phyloP scores from a whole-genome alignment of 495 filamentous ascomycete species.

The Lepraria neglecta region DNA sequence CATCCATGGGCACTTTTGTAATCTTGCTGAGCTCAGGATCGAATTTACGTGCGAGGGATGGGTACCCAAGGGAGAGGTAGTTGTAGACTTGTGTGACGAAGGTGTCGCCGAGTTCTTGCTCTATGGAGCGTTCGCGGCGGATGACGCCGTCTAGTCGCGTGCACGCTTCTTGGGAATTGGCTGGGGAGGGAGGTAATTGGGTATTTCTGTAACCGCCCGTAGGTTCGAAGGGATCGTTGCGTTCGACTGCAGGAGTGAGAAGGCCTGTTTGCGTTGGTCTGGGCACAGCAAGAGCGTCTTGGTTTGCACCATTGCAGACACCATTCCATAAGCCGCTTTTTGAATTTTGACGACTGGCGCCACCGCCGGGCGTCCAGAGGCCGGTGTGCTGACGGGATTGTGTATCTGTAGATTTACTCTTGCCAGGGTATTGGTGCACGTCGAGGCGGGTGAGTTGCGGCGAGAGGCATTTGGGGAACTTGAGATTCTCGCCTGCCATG shows the following conservation, averaged over 20 bases:
- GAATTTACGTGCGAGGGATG: constrained; percentile 70
- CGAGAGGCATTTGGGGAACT: constrained; percentile 68
- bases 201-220: neutral
- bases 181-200: constrained; percentile 19
- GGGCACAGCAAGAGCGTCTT: constrained; percentile 14
- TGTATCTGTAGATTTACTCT: constrained; percentile 33
- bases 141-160: constrained; percentile 42
- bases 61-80: constrained; percentile 87
- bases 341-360: constrained; percentile 31
- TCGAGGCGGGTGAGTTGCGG: constrained; percentile 77
- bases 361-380: constrained; percentile 38
- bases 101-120: constrained; percentile 66
- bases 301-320: constrained; percentile 32
- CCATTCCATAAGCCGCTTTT: constrained; percentile 65
- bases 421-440: constrained; percentile 47
- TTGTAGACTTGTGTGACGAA: constrained; percentile 95
- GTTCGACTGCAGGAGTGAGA: constrained; percentile 26
- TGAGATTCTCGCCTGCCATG: constrained; percentile 73
- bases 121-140: constrained; percentile 47
- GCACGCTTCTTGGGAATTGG: constrained; percentile 13
- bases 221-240: constrained; percentile 21
- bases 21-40: constrained; percentile 79
- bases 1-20: constrained; percentile 54
- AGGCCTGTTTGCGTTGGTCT: constrained; percentile 23
- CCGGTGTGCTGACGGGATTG: constrained; percentile 29